Evolutionary conservation across 2,329 filamentous ascomycete genomes (phyloP).

Genomic region (Parafenestella ontariensis): DNA sequence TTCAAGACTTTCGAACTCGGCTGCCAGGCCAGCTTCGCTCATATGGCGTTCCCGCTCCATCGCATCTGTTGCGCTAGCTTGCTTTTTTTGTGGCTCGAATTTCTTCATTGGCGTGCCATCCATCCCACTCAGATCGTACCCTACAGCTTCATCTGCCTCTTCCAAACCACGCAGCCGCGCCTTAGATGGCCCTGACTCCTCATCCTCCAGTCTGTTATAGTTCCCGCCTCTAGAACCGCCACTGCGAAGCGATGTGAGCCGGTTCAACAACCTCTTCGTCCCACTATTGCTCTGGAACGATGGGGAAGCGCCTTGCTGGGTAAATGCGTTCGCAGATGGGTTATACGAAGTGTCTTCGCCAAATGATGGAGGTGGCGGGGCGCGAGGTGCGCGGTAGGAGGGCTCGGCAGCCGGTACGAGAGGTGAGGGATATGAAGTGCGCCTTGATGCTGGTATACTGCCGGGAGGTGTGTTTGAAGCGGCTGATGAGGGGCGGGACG

Average conservation of each 20-base stretch:
- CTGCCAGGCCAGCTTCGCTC: conserved; percentile 41
- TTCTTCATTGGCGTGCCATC: conserved; percentile 39
- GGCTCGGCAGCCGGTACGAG: conserved; percentile 35
- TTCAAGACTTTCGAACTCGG: conserved; percentile 46
- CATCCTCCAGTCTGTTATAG: conserved; percentile 45
- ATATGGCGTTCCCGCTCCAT: conserved; percentile 29
- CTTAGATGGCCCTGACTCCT: conserved; percentile 26
- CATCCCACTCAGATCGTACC: conserved; percentile 38
- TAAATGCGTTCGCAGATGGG: conserved; percentile 27
- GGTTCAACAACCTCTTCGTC: conserved; percentile 40
- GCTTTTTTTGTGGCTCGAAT: conserved; percentile 22
- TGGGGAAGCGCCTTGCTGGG: conserved; percentile 20
- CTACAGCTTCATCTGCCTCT: conserved; percentile 40
- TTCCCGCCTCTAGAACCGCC: conserved; percentile 20
- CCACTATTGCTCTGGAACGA: conserved; percentile 27
- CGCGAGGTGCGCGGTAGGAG: conserved; percentile 37
- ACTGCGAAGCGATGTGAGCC: conserved; percentile 38
- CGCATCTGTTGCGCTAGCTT: conserved; percentile 16
- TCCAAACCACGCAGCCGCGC: conserved; percentile 30
- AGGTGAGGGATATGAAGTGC: conserved; percentile 41
- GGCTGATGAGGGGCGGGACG: conserved; percentile 39
- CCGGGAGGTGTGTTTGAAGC: conserved; percentile 31
- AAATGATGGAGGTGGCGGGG: conserved; percentile 44
- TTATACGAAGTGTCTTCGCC: conserved; percentile 40
- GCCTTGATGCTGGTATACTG: conserved; percentile 25